phyloP scores from a whole-genome alignment of 1,139 yeast genomes.

The Schizosaccharomyces versatilis region DNA sequence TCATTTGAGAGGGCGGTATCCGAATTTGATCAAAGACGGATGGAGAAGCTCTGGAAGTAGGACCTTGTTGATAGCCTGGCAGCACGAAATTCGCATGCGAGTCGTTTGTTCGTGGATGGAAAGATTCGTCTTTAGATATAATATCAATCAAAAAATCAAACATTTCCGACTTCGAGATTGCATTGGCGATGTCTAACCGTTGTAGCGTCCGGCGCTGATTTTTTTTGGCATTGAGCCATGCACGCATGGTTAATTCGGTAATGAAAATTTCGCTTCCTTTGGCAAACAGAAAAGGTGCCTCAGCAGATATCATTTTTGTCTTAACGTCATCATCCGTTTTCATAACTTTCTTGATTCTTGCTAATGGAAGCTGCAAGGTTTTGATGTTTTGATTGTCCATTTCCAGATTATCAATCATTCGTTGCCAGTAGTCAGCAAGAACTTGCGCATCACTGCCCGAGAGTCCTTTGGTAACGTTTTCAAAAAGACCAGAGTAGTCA shows the following conservation, averaged over 20 bases:
- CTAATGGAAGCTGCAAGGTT: constrained; percentile 81
- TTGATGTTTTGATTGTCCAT: constrained; percentile 79
- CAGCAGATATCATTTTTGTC: constrained; percentile 73
- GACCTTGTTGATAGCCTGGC: too few relatives aligned
- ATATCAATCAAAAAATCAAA: constrained; percentile 89
- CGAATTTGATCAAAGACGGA: too few relatives aligned
- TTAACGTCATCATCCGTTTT: constrained; percentile 87
- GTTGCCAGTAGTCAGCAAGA: constrained; percentile 96
- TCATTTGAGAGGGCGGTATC: too few relatives aligned
- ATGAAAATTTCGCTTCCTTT: constrained; percentile 94
- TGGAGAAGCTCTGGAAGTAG: too few relatives aligned
- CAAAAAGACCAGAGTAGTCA: constrained; percentile 37
- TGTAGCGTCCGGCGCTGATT: constrained; percentile 84
- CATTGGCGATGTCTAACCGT: constrained; percentile 85
- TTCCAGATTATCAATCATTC: constrained; percentile 73
- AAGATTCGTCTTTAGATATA: constrained; percentile 44
- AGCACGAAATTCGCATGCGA: not conserved
- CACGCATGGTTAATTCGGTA: constrained; percentile 90
- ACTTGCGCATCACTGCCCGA: constrained; percentile 60
- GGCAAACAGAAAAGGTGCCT: constrained; percentile 90
- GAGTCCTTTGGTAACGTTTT: constrained; percentile 84
- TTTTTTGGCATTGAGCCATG: constrained; percentile 96
- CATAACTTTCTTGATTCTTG: constrained; percentile 83
- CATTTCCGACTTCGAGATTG: constrained; percentile 85
- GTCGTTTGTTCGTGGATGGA: not conserved